These are phyloP conservation scores for Fusarium euwallaceae DNA, from an alignment of 2,329 filamentous ascomycete species.

Conservation along the genomic window DNA sequence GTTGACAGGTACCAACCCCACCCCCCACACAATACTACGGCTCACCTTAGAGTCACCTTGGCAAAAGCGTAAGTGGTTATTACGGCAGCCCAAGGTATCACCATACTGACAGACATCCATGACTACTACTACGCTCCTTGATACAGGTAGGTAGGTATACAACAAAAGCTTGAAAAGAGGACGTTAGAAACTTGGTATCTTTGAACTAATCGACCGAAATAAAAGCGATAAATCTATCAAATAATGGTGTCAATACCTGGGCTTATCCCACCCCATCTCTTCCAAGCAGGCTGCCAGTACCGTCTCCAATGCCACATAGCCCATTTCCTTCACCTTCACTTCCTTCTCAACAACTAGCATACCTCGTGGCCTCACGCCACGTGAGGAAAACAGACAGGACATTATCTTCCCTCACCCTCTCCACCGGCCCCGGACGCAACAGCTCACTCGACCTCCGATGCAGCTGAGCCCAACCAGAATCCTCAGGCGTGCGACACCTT, in stretches of 20 bases:
- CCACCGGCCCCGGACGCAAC: background rate
- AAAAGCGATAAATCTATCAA: background rate
- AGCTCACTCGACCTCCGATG: background rate
- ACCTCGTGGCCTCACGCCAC: background rate
- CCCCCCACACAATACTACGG: constrained; percentile 2
- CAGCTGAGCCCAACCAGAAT: background rate
- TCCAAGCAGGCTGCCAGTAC: background rate
- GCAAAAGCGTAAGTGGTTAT: background rate
- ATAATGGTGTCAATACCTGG: background rate
- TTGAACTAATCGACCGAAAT: background rate
- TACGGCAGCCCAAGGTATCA: background rate
- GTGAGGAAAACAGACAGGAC: background rate
- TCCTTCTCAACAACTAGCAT: background rate
- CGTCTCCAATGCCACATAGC: background rate
- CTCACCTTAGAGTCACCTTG: background rate
- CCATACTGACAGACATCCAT: no score
- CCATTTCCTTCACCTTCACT: background rate
- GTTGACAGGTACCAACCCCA: no score
- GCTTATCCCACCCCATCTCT: background rate
- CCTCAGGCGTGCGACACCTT: background rate
- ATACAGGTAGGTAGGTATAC: background rate
- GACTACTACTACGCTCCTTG: no score
- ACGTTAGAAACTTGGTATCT: background rate
- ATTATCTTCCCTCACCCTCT: background rate
- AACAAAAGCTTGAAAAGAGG: background rate